Percentiles rank a stretch among this genome's conserved stretches.
Conservation (phyloP, 306 rosid species). For the Vicia faba region DNA sequence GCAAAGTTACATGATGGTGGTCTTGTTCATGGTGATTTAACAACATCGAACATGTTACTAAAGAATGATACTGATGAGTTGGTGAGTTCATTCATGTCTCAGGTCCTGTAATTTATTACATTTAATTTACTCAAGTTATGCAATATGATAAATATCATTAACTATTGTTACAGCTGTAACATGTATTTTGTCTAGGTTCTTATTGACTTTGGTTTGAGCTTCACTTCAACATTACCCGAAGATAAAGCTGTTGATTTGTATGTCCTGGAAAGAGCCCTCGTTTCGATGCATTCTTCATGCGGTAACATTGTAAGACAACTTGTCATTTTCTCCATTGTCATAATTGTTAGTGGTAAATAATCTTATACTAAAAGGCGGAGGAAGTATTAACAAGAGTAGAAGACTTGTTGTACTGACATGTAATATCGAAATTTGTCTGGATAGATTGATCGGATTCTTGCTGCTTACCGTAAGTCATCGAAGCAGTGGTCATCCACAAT, state of each 20-base stretch:
- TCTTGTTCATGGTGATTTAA: slow-evolving; percentile 82
- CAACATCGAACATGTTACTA: slow-evolving; percentile 85
- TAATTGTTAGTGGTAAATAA: not conserved
- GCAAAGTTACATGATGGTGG: slow-evolving; percentile 87
- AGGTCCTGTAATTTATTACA: not conserved
- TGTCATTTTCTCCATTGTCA: slow-evolving; percentile 16
- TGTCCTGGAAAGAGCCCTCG: slow-evolving; percentile 85
- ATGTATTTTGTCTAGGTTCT: slow-evolving; percentile 58
- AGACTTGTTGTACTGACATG: slow-evolving; percentile 28
- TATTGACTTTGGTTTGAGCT: slow-evolving; percentile 90
- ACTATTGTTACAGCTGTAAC: slow-evolving; percentile 19
- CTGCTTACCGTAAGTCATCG: slow-evolving; percentile 80
- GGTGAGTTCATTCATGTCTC: slow-evolving; percentile 51
- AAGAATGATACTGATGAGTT: slow-evolving; percentile 59
- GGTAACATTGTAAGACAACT: slow-evolving; percentile 73
- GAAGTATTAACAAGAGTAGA: not conserved
- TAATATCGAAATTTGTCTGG: not conserved
- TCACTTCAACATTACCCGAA: slow-evolving; percentile 82
- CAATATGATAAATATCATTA: slow-evolving; percentile 21
- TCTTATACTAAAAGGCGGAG: too few relatives aligned
- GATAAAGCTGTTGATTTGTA: slow-evolving; percentile 94
- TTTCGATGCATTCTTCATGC: slow-evolving; percentile 92
- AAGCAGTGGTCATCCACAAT: slow-evolving; percentile 88
- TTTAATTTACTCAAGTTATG: slow-evolving; percentile 9
- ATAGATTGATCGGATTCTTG: slow-evolving; percentile 55